Evolutionary conservation across 495 filamentous ascomycete genomes (phyloP).

Genomic region (Aspergillus haitiensis): DNA sequence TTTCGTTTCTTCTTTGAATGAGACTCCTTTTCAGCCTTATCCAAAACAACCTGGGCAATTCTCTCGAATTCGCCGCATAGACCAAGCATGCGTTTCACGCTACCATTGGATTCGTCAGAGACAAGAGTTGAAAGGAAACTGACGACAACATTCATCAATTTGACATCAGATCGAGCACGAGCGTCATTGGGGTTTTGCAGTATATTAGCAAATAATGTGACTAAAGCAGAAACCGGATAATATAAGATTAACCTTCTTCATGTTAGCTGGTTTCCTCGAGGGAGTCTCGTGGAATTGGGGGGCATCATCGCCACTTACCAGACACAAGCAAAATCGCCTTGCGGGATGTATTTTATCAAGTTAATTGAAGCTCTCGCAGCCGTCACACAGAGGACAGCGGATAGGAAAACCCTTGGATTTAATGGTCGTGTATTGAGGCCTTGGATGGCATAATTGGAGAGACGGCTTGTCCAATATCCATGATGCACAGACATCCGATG

Average conservation of each 20-base stretch:
- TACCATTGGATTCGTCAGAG: constrained; percentile 73
- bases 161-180: constrained; percentile 82
- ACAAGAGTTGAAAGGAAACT: constrained; percentile 82
- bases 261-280: constrained; percentile 25
- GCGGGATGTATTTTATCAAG: constrained; percentile 91
- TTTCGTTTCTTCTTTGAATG: constrained; percentile 78
- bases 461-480: constrained; percentile 93
- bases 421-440: constrained; percentile 86
- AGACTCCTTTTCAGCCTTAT: constrained; percentile 82
- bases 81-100: constrained; percentile 87
- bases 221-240: constrained; percentile 92
- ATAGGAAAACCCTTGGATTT: constrained; percentile 93
- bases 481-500: constrained; percentile 98
- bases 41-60: constrained; percentile 88
- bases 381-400: constrained; percentile 85
- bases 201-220: constrained; percentile 96
- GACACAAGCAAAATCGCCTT: constrained; percentile 91
- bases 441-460: constrained; percentile 93
- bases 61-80: constrained; percentile 94
- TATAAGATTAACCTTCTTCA: constrained; percentile 82
- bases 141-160: constrained; percentile 89
- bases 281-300: not conserved
- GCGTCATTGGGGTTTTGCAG: constrained; percentile 92
- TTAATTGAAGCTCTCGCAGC: constrained; percentile 92
- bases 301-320: constrained; percentile 62